These are phyloP conservation scores for maize (Zea mays) DNA, from an alignment of 176 grass and related monocot genomes.

Conservation along the genomic window Zm-B73-REFERENCE-NAM-5.0 NC_050096.1:35144501-35145000, in stretches of 20 bases:
- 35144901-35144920: constrained; percentile 1
- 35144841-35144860: background rate
- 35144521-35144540: background rate
- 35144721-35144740: background rate
- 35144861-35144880: constrained; percentile 3
- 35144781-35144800: background rate
- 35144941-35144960: background rate
- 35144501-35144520: background rate
- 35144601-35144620: background rate
- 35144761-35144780: background rate
- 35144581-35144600: background rate
- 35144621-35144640: no score
- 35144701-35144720: no score
- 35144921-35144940: background rate
- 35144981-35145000: no score
- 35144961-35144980: background rate
- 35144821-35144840: constrained; percentile 13
- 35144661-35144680: background rate
- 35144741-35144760: background rate
- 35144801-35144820: background rate
- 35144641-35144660: no score
- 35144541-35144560: background rate
- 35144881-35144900: background rate
- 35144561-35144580: background rate
- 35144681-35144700: background rate